A percentile compares a stretch with the other conserved stretches of the same genome.
These are phyloP conservation scores for Misopates orontium DNA, from an alignment of 257 asterid genomes.

Conservation along the genomic window DNA sequence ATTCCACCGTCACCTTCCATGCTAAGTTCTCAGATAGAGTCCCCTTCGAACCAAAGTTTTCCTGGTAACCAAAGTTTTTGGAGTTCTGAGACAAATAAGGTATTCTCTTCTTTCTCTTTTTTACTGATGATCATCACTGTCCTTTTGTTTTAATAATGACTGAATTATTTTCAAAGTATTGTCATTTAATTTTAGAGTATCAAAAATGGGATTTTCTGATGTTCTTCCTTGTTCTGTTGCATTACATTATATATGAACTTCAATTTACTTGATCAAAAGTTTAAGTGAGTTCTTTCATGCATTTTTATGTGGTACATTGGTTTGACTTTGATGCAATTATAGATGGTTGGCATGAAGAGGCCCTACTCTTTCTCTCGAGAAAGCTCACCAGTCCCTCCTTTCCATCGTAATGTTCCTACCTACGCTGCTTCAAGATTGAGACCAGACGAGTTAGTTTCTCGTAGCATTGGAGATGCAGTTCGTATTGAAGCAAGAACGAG, in stretches of 20 bases:
- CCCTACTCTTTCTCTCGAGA: constrained; percentile 51
- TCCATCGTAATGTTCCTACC: constrained; percentile 30
- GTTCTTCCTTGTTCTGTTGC: not conserved
- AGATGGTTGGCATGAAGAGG: constrained; percentile 68
- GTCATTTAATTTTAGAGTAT: not conserved
- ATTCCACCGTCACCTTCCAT: constrained; percentile 59
- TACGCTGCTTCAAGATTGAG: constrained; percentile 31
- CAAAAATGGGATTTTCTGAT: not conserved
- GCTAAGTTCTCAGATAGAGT: constrained; percentile 67
- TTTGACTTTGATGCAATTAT: constrained; percentile 30
- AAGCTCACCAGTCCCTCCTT: constrained; percentile 38
- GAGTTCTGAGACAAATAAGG: constrained; percentile 75
- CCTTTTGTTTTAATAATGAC: too few species aligned
- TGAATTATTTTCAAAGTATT: too few species aligned
- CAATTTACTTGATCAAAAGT: too few species aligned
- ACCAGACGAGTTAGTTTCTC: constrained; percentile 44
- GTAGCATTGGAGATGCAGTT: constrained; percentile 38
- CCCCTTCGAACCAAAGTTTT: constrained; percentile 97
- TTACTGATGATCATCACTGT: too few species aligned
- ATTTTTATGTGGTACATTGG: too few species aligned
- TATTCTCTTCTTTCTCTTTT: constrained; percentile 17
- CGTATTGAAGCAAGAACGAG: constrained; percentile 38
- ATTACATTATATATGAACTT: too few species aligned
- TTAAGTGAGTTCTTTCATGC: too few species aligned
- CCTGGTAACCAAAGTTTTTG: constrained; percentile 42